phyloP scores from a whole-genome alignment of 2,329 filamentous ascomycete genomes.

The Myotisia sp. region DNA sequence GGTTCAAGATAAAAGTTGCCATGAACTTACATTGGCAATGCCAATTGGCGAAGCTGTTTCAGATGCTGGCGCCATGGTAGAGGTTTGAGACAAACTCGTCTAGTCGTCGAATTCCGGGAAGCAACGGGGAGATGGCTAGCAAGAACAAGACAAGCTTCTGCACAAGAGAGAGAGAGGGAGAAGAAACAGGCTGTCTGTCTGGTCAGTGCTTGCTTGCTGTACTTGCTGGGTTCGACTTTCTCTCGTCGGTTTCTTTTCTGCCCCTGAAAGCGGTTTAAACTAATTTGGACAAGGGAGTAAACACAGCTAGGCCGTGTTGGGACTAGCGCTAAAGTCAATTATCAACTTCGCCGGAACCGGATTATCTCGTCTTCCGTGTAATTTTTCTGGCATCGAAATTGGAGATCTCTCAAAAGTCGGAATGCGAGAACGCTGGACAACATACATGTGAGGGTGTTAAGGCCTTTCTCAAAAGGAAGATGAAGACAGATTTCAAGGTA shows the following conservation, averaged over 20 bases:
- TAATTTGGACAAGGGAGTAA: constrained; percentile 15
- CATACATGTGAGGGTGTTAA: constrained; percentile 1
- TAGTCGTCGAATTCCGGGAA: too few relatives aligned
- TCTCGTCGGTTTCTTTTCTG: constrained; percentile 13
- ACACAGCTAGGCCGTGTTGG: constrained; percentile 17
- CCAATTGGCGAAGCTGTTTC: constrained; percentile 55
- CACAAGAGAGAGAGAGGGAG: constrained; percentile 9
- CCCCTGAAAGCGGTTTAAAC: constrained; percentile 20
- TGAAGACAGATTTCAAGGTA: constrained; percentile 99
- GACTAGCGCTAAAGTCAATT: constrained; percentile 14
- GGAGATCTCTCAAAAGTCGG: neutral
- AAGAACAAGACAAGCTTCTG: constrained; percentile 7
- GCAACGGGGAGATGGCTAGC: neutral
- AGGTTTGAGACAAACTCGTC: too few relatives aligned
- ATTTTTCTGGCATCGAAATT: constrained; percentile 8
- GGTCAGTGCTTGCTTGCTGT: constrained; percentile 10
- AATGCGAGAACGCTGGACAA: constrained; percentile 5
- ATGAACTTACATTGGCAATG: constrained; percentile 52
- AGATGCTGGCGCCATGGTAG: constrained; percentile 5
- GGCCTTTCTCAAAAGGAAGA: too few relatives aligned
- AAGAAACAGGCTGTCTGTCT: constrained; percentile 6
- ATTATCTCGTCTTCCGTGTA: constrained; percentile 13
- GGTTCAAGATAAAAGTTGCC: neutral
- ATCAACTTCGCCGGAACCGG: constrained; percentile 14
- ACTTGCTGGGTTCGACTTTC: constrained; percentile 4